Evolutionary conservation across 2,329 filamentous ascomycete genomes (phyloP).

Genomic region (Epichloe festucae): DNA sequence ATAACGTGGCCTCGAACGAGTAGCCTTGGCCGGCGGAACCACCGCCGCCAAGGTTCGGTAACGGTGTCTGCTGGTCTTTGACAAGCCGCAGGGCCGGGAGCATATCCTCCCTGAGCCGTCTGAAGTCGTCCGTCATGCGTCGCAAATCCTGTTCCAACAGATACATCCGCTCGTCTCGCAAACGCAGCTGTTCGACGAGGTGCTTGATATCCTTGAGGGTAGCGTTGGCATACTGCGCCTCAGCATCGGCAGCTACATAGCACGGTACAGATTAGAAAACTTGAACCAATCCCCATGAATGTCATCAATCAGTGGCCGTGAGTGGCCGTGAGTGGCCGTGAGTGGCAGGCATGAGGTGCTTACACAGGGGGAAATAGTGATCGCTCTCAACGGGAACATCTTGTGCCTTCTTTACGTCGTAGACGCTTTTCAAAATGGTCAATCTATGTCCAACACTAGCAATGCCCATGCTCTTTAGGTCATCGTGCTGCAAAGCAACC

Average conservation of each 20-base stretch:
- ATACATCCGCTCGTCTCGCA: conserved; percentile 82
- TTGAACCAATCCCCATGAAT: not conserved
- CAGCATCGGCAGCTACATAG: conserved; percentile 68
- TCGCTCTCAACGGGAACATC: conserved; percentile 84
- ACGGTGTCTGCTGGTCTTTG: conserved; percentile 82
- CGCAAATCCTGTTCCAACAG: conserved; percentile 73
- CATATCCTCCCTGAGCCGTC: conserved; percentile 84
- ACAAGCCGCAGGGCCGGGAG: conserved; percentile 79
- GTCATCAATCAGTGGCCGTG: not conserved
- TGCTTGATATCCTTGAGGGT: conserved; percentile 89
- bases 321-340: not conserved
- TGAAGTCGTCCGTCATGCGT: conserved; percentile 76
- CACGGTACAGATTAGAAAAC: conserved; percentile 10
- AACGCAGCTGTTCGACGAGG: conserved; percentile 75
- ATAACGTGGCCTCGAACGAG: conserved; percentile 35
- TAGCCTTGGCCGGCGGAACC: conserved; percentile 25
- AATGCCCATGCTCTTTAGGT: conserved; percentile 91
- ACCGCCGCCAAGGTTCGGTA: conserved; percentile 41
- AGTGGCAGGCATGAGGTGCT: not conserved
- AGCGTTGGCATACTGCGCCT: conserved; percentile 71
- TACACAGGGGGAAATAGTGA: conserved; percentile 88
- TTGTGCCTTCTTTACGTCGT: conserved; percentile 90
- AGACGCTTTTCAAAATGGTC: conserved; percentile 89
- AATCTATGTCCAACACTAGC: conserved; percentile 85
- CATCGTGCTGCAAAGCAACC: conserved; percentile 77